A percentile compares a stretch with the other conserved stretches of the same genome.
phyloP scores from a whole-genome alignment of 805 yeast species.

The Isabelozyma gotoi region DNA sequence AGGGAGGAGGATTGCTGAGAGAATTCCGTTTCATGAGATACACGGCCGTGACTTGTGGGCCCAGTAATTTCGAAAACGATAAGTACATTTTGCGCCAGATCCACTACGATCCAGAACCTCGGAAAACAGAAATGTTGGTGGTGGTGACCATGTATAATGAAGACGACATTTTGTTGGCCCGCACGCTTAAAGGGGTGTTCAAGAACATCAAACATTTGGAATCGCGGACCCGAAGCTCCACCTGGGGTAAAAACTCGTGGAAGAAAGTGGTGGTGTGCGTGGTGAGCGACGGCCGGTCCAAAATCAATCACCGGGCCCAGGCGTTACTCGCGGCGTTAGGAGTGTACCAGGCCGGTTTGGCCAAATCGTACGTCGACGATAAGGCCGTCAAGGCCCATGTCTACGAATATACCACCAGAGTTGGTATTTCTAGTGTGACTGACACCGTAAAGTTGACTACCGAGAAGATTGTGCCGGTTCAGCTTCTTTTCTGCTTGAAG shows the following conservation, averaged over 20 bases:
- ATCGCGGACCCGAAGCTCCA: constrained; percentile 45
- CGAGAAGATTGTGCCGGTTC: constrained; percentile 61
- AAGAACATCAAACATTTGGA: constrained; percentile 61
- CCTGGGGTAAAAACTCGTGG: constrained; percentile 53
- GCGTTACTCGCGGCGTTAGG: constrained; percentile 67
- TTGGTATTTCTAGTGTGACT: constrained; percentile 40
- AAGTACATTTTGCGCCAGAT: constrained; percentile 58
- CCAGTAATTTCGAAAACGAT: constrained; percentile 56
- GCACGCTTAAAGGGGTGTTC: constrained; percentile 64
- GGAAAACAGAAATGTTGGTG: constrained; percentile 60
- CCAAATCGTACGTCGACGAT: constrained; percentile 59
- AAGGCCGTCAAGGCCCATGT: constrained; percentile 63
- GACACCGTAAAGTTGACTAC: constrained; percentile 54
- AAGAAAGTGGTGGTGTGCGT: constrained; percentile 62
- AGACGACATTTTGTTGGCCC: constrained; percentile 59
- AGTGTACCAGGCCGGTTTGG: constrained; percentile 64
- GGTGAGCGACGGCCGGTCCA: constrained; percentile 65
- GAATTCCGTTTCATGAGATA: constrained; percentile 64
- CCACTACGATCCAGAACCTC: constrained; percentile 46
- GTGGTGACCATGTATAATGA: constrained; percentile 69
- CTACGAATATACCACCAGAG: constrained; percentile 66
- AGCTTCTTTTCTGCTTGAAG: constrained; percentile 58
- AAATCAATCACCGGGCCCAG: constrained; percentile 60
- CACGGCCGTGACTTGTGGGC: constrained; percentile 69
- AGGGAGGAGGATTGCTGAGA: constrained; percentile 43